A percentile compares a stretch with the other conserved stretches of the same genome.
Evolutionary conservation across 768 basidiomycete species (phyloP).

Genomic region (Cystobasidium onofrii): DNA sequence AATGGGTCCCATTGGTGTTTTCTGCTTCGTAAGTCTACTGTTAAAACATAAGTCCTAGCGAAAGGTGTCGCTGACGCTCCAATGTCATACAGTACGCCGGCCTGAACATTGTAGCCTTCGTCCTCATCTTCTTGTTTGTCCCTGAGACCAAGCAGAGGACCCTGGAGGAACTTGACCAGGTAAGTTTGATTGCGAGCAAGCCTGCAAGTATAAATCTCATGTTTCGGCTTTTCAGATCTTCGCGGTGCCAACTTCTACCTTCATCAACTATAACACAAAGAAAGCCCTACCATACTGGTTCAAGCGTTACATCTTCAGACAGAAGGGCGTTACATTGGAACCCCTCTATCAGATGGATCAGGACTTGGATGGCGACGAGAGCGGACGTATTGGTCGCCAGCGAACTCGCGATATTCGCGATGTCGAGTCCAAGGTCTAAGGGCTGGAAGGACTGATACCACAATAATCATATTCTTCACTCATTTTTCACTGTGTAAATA

Average conservation of each 20-base stretch:
- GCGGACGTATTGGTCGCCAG: not conserved
- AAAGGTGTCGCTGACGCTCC: no score
- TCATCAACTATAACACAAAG: constrained; percentile 39
- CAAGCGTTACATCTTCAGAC: constrained; percentile 2
- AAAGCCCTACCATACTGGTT: constrained; percentile 34
- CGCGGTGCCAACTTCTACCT: constrained; percentile 40
- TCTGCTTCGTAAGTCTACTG: constrained; percentile 32
- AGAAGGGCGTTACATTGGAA: constrained; percentile 9
- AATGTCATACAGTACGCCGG: constrained; percentile 37
- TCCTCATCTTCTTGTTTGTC: constrained; percentile 35
- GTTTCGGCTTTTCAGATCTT: constrained; percentile 43
- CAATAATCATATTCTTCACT: no score
- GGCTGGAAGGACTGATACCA: no score
- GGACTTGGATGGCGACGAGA: not conserved
- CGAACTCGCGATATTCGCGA: not conserved
- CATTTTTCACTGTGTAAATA: no score
- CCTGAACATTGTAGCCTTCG: constrained; percentile 40
- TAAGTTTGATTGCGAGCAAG: not conserved
- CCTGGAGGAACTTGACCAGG: constrained; percentile 36
- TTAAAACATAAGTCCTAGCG: no score
- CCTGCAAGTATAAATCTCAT: not conserved
- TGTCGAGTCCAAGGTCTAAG: not conserved
- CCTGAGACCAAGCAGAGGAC: constrained; percentile 42
- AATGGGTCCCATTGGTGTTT: constrained; percentile 33
- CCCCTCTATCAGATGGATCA: constrained; percentile 16